These are phyloP conservation scores for Chlamydomonas applanata DNA, from an alignment of 139 green algal genomes.

Conservation along the genomic window DNA sequence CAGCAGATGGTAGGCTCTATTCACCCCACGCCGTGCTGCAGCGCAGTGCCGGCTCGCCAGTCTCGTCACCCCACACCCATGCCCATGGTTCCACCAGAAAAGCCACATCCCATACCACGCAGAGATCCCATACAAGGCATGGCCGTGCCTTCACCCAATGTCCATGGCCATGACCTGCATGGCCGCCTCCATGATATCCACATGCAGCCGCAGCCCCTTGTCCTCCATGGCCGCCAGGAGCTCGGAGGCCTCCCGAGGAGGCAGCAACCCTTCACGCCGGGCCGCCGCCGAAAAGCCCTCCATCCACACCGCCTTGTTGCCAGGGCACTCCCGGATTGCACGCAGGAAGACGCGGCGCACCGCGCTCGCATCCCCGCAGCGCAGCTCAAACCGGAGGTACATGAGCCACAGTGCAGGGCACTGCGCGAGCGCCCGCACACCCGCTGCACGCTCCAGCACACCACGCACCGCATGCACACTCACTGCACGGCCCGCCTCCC, in stretches of 20 bases:
- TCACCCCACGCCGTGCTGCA: too few species aligned
- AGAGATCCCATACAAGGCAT: too few species aligned
- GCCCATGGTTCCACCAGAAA: too few species aligned
- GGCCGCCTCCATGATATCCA: constrained; percentile 17
- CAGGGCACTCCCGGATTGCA: constrained; percentile 69
- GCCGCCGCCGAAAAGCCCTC: constrained; percentile 52
- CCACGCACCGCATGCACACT: not conserved
- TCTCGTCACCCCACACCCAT: too few species aligned
- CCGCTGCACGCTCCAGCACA: not conserved
- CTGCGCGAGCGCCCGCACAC: not conserved
- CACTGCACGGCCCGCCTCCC: not conserved
- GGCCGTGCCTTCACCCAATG: too few species aligned
- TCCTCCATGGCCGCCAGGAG: constrained; percentile 15
- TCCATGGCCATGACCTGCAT: constrained; percentile 11
- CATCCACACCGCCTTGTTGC: constrained; percentile 78
- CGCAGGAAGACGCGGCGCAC: constrained; percentile 70
- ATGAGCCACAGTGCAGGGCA: constrained; percentile 13
- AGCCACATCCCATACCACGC: too few species aligned
- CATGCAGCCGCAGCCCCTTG: constrained; percentile 18
- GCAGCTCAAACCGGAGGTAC: constrained; percentile 29
- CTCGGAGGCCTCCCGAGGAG: constrained; percentile 15
- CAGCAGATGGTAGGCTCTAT: too few species aligned
- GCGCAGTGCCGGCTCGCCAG: too few species aligned
- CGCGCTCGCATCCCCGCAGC: constrained; percentile 12
- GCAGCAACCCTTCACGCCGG: constrained; percentile 3